These are phyloP conservation scores for Saccharomycopsis guyanensis DNA, from an alignment of 805 yeast genomes.

Conservation along the genomic window DNA sequence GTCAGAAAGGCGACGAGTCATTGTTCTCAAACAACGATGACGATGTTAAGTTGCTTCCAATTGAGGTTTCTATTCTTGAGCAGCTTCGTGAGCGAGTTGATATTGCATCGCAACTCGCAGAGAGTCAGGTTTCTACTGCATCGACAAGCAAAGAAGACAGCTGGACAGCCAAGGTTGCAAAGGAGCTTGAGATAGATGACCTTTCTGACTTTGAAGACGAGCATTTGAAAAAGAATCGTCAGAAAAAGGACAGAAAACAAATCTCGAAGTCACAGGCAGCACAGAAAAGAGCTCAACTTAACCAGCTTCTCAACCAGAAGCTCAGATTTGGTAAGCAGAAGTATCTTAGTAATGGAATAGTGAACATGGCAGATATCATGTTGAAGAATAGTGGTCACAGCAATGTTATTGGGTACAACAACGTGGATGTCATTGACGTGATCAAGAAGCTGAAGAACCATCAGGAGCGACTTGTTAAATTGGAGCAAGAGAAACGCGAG, in stretches of 20 bases:
- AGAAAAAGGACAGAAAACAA: constrained; percentile 44
- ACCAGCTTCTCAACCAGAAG: constrained; percentile 45
- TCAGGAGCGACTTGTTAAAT: constrained; percentile 15
- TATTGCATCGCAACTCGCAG: constrained; percentile 70
- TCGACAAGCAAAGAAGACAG: constrained; percentile 59
- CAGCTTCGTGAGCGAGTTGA: constrained; percentile 64
- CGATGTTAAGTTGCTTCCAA: constrained; percentile 61
- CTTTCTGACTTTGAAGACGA: constrained; percentile 64
- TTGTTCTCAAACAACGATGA: constrained; percentile 32
- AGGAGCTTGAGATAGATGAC: constrained; percentile 79
- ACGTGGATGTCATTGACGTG: constrained; percentile 60
- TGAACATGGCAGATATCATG: constrained; percentile 71
- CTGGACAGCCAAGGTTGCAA: constrained; percentile 89
- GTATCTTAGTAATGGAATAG: constrained; percentile 72
- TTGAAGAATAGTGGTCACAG: constrained; percentile 60
- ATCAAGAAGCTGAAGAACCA: constrained; percentile 30
- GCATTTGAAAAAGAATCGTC: constrained; percentile 53
- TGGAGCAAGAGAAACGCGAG: constrained; percentile 13
- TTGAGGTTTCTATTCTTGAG: constrained; percentile 65
- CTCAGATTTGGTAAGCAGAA: constrained; percentile 43
- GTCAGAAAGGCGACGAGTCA: constrained; percentile 28
- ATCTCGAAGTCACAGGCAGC: constrained; percentile 44
- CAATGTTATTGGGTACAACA: constrained; percentile 61
- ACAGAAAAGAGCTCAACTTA: constrained; percentile 43
- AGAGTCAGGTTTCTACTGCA: constrained; percentile 52